Evolutionary conservation across 2,329 filamentous ascomycete genomes (phyloP).

Genomic region (Colletotrichum scovillei): DNA sequence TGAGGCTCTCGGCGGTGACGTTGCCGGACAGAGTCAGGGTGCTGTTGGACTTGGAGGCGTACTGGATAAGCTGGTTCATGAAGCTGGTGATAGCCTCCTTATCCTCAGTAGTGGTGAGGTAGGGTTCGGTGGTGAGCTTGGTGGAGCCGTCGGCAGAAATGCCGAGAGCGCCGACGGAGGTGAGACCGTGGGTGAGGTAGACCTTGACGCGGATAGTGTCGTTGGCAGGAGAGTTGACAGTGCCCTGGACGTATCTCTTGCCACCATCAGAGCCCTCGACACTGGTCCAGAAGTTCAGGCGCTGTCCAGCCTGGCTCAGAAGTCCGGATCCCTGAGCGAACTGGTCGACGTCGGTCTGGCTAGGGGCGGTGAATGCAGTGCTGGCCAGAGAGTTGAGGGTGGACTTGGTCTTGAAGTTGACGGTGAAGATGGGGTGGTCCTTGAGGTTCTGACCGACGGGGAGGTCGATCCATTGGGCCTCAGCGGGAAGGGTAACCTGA

Average conservation of each 20-base stretch:
- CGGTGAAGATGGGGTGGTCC: conserved; percentile 46
- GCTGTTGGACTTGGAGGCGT: conserved; percentile 40
- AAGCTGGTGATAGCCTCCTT: conserved; percentile 43
- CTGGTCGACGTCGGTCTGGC: conserved; percentile 43
- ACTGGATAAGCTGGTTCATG: conserved; percentile 42
- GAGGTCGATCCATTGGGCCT: conserved; percentile 42
- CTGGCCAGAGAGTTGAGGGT: conserved; percentile 28
- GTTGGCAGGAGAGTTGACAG: conserved; percentile 54
- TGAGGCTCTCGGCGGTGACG: conserved; percentile 39
- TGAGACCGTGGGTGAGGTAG: conserved; percentile 62
- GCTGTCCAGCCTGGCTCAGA: conserved; percentile 56
- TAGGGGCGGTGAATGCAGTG: conserved; percentile 37
- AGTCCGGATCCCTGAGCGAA: conserved; percentile 51
- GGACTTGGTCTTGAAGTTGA: conserved; percentile 45
- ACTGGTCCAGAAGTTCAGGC: conserved; percentile 59
- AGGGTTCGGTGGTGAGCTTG: conserved; percentile 52
- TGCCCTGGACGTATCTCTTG: conserved; percentile 55
- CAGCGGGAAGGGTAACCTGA: conserved; percentile 41
- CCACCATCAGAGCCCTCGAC: conserved; percentile 52
- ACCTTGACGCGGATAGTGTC: conserved; percentile 58
- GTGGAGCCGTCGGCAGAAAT: conserved; percentile 54
- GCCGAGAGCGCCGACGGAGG: conserved; percentile 58
- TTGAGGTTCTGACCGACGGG: conserved; percentile 57
- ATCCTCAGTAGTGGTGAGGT: conserved; percentile 44
- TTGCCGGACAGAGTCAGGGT: conserved; percentile 39